Evolutionary conservation across 2,329 filamentous ascomycete species (phyloP), one percentile per base, ranked within the genome.

Genomic region (Penicillium sp.): DNA sequence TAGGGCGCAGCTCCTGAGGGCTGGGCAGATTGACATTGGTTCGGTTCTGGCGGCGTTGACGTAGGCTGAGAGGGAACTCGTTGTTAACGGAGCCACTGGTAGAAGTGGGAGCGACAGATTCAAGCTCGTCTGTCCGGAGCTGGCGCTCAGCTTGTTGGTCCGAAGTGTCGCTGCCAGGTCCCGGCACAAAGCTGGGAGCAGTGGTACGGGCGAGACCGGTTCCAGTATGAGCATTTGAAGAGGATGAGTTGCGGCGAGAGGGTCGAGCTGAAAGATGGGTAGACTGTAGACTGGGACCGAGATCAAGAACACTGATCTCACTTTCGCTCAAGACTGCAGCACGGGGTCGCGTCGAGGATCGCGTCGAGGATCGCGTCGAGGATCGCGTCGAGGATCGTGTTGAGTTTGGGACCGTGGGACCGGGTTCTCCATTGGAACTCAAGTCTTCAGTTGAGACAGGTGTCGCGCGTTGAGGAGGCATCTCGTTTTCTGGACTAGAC

Each of bases 251-350:
- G 27, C 19, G 27, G 12, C 25, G 52, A 47, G 41, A 36, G 17
- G 1, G 3, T 7, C 9, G 23, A 10, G 38, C n/a, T 13, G 21
- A 42, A 6, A 8, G 6, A 23, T 38, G 19, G 35, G 15, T 21
- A 39, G 31, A 41, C 8, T 35, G 19, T 1, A 66, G 29, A 35
- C 62, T 61, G 0, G 67, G 66, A 1, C 68, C 67, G 1, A 71
- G 51, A 49, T 70, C 69, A 2, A 71, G 60, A 6, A 61, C 38
- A 29, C 66, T 69, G 56, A 70, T 69, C 6, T 70, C 67, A 25
- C 64, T 68, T 17, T 71, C 66, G 35, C 61, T 66, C 8, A 59
- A 51, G 10, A 58, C 42, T 13, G 21, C 13, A 4, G 49, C 17
- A 21, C 51, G 38, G 9, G 50, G 6, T 27, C 42, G 42, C 6